These are phyloP conservation scores for Arabidopsis hybrid DNA, from an alignment of 441 rosid genomes.

Conservation along the genomic window DNA sequence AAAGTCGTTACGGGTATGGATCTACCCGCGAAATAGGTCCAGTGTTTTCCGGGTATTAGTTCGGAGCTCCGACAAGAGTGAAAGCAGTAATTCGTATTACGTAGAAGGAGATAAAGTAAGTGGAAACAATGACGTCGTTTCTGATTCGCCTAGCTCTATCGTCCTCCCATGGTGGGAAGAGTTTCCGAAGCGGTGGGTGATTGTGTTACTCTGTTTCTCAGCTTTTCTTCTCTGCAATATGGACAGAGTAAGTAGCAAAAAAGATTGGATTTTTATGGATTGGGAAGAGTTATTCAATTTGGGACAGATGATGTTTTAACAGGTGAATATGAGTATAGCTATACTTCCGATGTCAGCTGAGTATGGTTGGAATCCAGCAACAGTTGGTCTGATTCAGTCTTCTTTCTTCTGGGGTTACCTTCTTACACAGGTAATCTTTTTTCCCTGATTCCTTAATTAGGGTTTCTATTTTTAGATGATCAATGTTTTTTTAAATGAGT, in stretches of 20 bases:
- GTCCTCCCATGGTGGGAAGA: conserved; percentile 74
- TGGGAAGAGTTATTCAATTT: conserved; percentile 32
- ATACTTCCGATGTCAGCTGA: conserved; percentile 98
- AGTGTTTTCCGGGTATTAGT: conserved; percentile 51
- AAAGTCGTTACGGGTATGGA: conserved; percentile 40
- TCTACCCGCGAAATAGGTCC: conserved; percentile 40
- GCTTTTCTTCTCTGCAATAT: conserved; percentile 92
- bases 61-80: conserved; percentile 49
- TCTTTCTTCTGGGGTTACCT: conserved; percentile 99
- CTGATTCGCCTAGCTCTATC: conserved; percentile 34
- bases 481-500: background rate
- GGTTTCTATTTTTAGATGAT: background rate
- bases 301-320: conserved; percentile 40
- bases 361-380: conserved; percentile 81
- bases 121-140: conserved; percentile 45
- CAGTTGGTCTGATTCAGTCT: conserved; percentile 91
- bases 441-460: no score
- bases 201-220: conserved; percentile 83
- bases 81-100: conserved; percentile 46
- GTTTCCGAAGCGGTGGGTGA: conserved; percentile 92
- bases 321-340: conserved; percentile 98
- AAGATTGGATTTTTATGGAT: conserved; percentile 7
- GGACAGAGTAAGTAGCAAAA: conserved; percentile 72
- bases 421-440: conserved; percentile 72
- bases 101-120: conserved; percentile 43